Evolutionary conservation across 2,329 filamentous ascomycete genomes (phyloP), one percentile per base, ranked within the genome.

Genomic region (Ascocoryne sarcoides): DNA sequence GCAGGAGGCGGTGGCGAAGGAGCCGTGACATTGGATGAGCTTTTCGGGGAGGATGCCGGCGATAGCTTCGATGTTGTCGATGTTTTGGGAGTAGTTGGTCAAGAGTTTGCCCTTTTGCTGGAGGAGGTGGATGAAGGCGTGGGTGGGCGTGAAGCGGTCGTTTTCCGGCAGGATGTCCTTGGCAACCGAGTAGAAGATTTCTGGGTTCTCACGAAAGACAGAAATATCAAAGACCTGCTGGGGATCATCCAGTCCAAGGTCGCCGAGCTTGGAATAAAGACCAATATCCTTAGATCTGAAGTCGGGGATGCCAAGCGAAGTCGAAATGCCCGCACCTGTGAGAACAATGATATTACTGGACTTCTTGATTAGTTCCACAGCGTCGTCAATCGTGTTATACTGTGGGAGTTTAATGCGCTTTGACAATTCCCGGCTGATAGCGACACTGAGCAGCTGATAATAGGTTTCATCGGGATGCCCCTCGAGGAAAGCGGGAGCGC

Each of bases 51-150:
- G 65, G 45, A 98, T 85, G 16, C 92, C 92, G 0, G 90, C 90
- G 55, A 84, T 80, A 46, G 80, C 75, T 62, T 98, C 90, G 37
- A 95, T 79, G 54, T 95, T 95, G 68, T 98, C 92, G 57, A 98
- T 96, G 62, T 98, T 98, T 61, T 98, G 92, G 0, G 92, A 94
- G 67, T 95, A 98, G 65, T 96, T 95, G 31, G 89, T 96, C 44
- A 95, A 75, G 5, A 98, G 75, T 62, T 95, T 95, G 50, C 76
- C 79, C 61, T 88, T 84, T 52, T 90, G 75, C 62, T 98, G 85
- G 26, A 98, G 74, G 53, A 95, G 72, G 23, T 80, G 78, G 57
- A 98, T 93, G 66, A 98, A 98, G 39, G 83, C 81, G 68, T 98
- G 92, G 0, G 92, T 96, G 0, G 90, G 89, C 1, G 90, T 88